phyloP scores from a whole-genome alignment of 495 filamentous ascomycete species.

The Annulohypoxylon nitens region DNA sequence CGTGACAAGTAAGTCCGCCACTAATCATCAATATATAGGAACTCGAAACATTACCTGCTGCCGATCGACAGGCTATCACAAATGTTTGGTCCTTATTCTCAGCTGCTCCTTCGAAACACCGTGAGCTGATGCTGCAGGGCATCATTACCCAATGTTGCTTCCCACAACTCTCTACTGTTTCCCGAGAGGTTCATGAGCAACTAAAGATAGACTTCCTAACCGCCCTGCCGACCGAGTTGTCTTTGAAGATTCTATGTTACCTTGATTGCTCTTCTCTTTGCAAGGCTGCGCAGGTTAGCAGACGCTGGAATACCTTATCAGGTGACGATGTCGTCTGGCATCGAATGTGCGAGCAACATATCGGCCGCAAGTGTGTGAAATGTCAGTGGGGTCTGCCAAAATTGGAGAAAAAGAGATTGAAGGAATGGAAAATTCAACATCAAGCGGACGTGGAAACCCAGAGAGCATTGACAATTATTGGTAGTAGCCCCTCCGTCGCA shows the following conservation, averaged over 20 bases:
- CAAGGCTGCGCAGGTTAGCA: conserved; percentile 95
- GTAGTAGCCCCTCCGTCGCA: conserved; percentile 10
- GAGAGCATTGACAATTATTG: conserved; percentile 27
- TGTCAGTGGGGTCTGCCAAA: conserved; percentile 96
- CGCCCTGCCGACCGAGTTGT: conserved; percentile 88
- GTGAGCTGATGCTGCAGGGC: conserved; percentile 94
- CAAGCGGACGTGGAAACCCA: conserved; percentile 58
- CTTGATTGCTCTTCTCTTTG: conserved; percentile 97
- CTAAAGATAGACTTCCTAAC: conserved; percentile 95
- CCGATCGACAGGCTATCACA: conserved; percentile 91
- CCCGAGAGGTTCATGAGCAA: conserved; percentile 85
- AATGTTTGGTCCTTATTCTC: conserved; percentile 99
- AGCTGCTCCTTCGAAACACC: conserved; percentile 91
- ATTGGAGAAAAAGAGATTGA: conserved; percentile 86
- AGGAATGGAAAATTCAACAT: conserved; percentile 88
- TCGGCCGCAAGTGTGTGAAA: conserved; percentile 89
- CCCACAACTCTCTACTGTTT: conserved; percentile 93
- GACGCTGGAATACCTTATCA: conserved; percentile 85
- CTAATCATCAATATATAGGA: conserved; percentile 63
- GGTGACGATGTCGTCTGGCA: conserved; percentile 99
- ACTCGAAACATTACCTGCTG: conserved; percentile 81
- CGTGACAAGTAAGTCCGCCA: background rate
- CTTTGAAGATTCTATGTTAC: conserved; percentile 91
- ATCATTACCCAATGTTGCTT: conserved; percentile 97
- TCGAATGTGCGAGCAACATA: conserved; percentile 98